Percentiles rank a stretch among this genome's conserved stretches.
phyloP scores from a whole-genome alignment of 2,329 filamentous ascomycete genomes.

The Colletotrichum orbiculare region DNA sequence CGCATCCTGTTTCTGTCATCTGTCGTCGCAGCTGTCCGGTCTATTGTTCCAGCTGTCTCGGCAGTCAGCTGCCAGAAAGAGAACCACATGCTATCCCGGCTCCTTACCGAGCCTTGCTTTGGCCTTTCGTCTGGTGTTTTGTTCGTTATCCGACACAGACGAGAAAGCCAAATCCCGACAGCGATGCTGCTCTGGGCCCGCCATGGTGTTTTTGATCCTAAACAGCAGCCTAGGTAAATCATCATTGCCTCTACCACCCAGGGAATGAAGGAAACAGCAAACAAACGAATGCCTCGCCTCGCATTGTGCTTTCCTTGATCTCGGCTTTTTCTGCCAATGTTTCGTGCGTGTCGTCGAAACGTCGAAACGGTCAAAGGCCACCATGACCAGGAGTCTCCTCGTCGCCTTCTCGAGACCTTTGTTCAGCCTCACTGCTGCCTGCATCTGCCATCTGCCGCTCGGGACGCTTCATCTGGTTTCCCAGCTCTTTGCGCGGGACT shows the following conservation, averaged over 20 bases:
- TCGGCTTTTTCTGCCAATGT: slow-evolving; percentile 29
- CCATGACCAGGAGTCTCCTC: neutral
- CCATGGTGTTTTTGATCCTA: slow-evolving; percentile 11
- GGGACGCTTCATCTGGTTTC: neutral
- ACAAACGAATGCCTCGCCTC: neutral
- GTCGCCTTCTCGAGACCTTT: slow-evolving; percentile 8
- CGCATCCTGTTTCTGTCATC: too few relatives aligned
- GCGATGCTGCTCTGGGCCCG: neutral
- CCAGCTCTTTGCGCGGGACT: neutral
- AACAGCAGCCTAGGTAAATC: neutral
- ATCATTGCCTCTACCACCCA: too few relatives aligned
- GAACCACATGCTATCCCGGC: neutral
- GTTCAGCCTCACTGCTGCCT: slow-evolving; percentile 12
- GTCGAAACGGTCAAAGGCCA: slow-evolving; percentile 14
- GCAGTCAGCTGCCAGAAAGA: slow-evolving; percentile 11
- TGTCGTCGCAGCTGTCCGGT: neutral
- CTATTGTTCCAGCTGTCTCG: neutral
- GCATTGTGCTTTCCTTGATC: neutral
- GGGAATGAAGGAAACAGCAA: neutral
- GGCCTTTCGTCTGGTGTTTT: slow-evolving; percentile 19
- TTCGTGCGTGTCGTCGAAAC: slow-evolving; percentile 34
- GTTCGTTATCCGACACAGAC: slow-evolving; percentile 2
- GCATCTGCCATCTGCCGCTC: neutral
- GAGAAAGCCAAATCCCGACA: slow-evolving; percentile 21
- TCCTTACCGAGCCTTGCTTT: neutral